Evolutionary conservation across 345 rosid species (phyloP), one percentile per base, ranked within the genome.

Genomic region (Stellera chamaejasme): DNA sequence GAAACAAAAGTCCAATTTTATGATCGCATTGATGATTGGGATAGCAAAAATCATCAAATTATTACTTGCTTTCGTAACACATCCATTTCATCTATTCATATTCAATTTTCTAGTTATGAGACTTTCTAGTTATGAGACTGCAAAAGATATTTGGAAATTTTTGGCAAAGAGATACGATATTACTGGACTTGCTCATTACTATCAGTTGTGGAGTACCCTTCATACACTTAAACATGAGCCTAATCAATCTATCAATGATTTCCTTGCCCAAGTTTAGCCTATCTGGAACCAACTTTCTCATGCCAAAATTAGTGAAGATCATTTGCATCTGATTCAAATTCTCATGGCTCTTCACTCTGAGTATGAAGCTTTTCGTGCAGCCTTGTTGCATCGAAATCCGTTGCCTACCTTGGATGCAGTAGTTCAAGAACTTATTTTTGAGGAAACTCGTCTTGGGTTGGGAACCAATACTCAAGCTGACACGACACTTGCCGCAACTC

Each of bases 291-390:
- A 65, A 27, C 3, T 50, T 10, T 36, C 52, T 26, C 44, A 59
- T 10, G 44, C 60, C 2, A 52, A 53, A 25, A 15, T 52, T 8
- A 45, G 7, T 54, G 11, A 27, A 6, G 49, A 59, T 13, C 54
- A 53, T 53, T 12, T 59, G 3, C 43, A 59, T 15, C 50, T 66
- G 13, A 66, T 59, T 66, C n/a, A 66, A 39, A 47, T 59, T 45
- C 43, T 66, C 19, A 60, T 66, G 65, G 54, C 65, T 45, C 65
- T 66, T 32, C 7, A 13, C 5, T 16, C n/a, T 10, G 49, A 46
- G 16, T 46, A 46, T 12, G n/a, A 46, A 13, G 15, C n/a, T 12
- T 19, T 46, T 10, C 13, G 5, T 5, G 49, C 19, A 2, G n/a
- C 15, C 2, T 13, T 46, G 5, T 0, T 46, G 16, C 49, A 46